phyloP scores from a whole-genome alignment of 352 stramenopile genomes.

The Pythium apleroticum region DNA sequence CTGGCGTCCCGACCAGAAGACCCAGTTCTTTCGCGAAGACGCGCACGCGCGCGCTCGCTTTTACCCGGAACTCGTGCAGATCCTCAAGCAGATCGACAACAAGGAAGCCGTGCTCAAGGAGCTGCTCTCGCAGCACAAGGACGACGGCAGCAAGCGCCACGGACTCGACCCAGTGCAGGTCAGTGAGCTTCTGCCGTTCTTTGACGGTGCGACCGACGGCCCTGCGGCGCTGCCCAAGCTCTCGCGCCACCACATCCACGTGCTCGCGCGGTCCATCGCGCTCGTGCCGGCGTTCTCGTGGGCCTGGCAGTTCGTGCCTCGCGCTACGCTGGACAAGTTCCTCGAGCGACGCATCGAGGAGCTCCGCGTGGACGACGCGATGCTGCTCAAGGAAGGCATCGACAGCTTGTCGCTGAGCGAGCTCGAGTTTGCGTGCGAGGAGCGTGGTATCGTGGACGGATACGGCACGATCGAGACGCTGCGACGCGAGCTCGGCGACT shows the following conservation, averaged over 20 bases:
- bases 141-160: conserved; percentile 7
- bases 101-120: conserved; percentile 51
- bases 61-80: conserved; percentile 57
- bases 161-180: conserved; percentile 57
- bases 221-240: conserved; percentile 48
- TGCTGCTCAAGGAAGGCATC: conserved; percentile 68
- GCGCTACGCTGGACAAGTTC: conserved; percentile 39
- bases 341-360: conserved; percentile 58
- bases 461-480: conserved; percentile 69
- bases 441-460: conserved; percentile 67
- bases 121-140: conserved; percentile 35
- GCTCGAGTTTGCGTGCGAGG: conserved; percentile 83
- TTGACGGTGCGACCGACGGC: conserved; percentile 31
- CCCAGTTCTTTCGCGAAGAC: conserved; percentile 77
- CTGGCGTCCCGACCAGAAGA: conserved; percentile 81
- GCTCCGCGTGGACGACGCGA: conserved; percentile 70
- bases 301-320: conserved; percentile 47
- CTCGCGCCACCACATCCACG: conserved; percentile 47
- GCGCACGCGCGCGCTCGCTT: conserved; percentile 46
- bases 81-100: conserved; percentile 65
- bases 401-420: conserved; percentile 73
- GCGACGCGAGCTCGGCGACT: conserved; percentile 52
- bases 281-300: conserved; percentile 60
- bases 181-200: conserved; percentile 63
- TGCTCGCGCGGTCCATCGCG: conserved; percentile 53